These are phyloP conservation scores for Phytophthora rubi DNA, from an alignment of 352 stramenopile genomes.

Conservation along the genomic window DNA sequence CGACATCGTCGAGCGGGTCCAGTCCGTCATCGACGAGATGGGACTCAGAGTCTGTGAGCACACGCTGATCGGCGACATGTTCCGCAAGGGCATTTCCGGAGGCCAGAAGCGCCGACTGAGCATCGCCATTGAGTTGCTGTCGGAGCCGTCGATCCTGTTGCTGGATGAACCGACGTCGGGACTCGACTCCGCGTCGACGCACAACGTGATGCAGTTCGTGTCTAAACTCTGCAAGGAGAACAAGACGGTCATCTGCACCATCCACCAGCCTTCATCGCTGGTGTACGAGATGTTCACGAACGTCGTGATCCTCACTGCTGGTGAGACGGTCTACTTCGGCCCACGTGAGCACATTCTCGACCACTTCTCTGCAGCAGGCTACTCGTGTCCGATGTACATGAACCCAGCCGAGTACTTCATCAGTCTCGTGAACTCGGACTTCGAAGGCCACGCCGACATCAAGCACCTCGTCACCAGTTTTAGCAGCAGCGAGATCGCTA, in stretches of 20 bases:
- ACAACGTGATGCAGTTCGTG: conserved; percentile 88
- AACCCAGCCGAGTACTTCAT: conserved; percentile 73
- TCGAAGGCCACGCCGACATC: conserved; percentile 37
- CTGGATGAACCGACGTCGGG: conserved; percentile 95
- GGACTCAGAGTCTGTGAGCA: conserved; percentile 57
- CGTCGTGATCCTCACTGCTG: conserved; percentile 62
- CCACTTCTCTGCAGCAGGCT: conserved; percentile 56
- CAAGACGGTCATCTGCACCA: conserved; percentile 86
- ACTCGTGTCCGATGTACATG: conserved; percentile 62
- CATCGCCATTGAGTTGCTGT: conserved; percentile 94
- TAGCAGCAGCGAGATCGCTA: conserved; percentile 7
- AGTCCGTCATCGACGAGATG: conserved; percentile 72
- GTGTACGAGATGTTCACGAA: conserved; percentile 74
- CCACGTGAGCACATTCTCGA: conserved; percentile 55
- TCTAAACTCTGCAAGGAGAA: conserved; percentile 50
- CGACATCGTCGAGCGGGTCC: conserved; percentile 54
- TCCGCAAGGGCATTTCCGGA: conserved; percentile 85
- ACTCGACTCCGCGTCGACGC: conserved; percentile 90
- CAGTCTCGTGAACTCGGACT: conserved; percentile 65
- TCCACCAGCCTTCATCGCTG: conserved; percentile 82
- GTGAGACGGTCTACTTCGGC: conserved; percentile 91
- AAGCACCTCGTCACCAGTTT: conserved; percentile 7
- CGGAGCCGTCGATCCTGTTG: conserved; percentile 94
- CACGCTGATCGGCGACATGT: conserved; percentile 83
- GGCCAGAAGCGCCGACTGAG: conserved; percentile 92